Evolutionary conservation across 192 early-diverging fungal species (phyloP), one percentile per base, ranked within the genome.

Genomic region (Thamnidium elegans): DNA sequence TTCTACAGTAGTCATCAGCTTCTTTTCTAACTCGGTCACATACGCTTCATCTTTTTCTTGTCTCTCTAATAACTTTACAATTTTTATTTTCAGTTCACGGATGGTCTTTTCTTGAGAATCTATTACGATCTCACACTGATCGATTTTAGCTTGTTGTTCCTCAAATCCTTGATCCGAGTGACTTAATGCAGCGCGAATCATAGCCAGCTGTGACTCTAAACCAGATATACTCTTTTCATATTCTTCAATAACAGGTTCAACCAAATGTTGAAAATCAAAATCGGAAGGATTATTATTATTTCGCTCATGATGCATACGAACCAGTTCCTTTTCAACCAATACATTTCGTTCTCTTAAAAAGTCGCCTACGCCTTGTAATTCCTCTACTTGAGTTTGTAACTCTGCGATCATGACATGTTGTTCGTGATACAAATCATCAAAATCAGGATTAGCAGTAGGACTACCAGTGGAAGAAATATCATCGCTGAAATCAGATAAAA

Each of bases 201-300:
- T 63, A n/a, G 73, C 69, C 34, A 91, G 66, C 56, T 91, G 81
- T 11, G 67, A 75, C 58, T 91, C 88, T 13, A 91, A 72, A 6
- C 67, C 70, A 7, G 84, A 78, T 19, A 89, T 81, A 54, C 78
- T 82, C 54, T 79, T 82, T 65, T 88, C 86, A 69, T 89, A 88
- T 58, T 89, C 89, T 52, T 87, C 81, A 63, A 91, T 81, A 4
- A 91, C 81, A n/a, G 87, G 79, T 72, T 83, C 76, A 56, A 90
- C 81, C 65, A 84, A 65, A 63, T 87, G 46, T 63, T 84, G 61
- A 65, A 76, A 76, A 53, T 71, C 72, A 23, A 64, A 55, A 26
- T 77, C 68, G 14, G 75, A 46, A 56, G 76, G 17, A 50, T 52
- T 50, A 7, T 54, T 58, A 14, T 34, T 10, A 3, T 61, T 53